Conservation (phyloP, 2,329 filamentous ascomycete species). For the Bipolaris gigantea region DNA sequence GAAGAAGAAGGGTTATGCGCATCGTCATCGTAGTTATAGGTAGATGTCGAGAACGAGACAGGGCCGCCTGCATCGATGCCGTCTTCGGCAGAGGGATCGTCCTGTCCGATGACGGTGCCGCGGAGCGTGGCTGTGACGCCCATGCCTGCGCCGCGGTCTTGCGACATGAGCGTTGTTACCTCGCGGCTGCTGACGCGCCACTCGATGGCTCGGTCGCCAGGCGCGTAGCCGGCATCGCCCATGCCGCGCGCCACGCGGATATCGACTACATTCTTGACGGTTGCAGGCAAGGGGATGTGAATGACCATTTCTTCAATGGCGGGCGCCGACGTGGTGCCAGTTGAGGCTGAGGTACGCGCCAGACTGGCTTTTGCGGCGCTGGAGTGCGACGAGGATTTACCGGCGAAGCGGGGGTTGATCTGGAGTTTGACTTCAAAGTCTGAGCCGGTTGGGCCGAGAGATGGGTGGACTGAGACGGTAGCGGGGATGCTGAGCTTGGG, state of each 20-base stretch:
- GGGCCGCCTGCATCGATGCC: slow-evolving; percentile 40
- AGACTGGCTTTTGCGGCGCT: slow-evolving; percentile 36
- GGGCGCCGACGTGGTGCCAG: slow-evolving; percentile 43
- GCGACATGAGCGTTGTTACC: slow-evolving; percentile 53
- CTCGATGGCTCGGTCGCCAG: slow-evolving; percentile 71
- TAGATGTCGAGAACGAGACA: slow-evolving; percentile 24
- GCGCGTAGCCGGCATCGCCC: slow-evolving; percentile 81
- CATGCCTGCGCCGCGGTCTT: slow-evolving; percentile 52
- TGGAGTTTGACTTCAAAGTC: slow-evolving; percentile 88
- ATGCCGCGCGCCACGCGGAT: slow-evolving; percentile 75
- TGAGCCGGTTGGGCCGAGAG: slow-evolving; percentile 70
- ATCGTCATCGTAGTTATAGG: slow-evolving; percentile 37
- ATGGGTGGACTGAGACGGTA: slow-evolving; percentile 77
- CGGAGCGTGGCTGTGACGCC: slow-evolving; percentile 72
- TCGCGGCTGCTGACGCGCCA: slow-evolving; percentile 85
- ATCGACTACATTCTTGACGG: slow-evolving; percentile 81
- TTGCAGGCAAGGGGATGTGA: slow-evolving; percentile 74
- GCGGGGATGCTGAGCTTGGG: slow-evolving; percentile 77
- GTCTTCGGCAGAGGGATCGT: slow-evolving; percentile 45
- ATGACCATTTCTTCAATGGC: slow-evolving; percentile 75
- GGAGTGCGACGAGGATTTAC: slow-evolving; percentile 43
- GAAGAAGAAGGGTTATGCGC: slow-evolving; percentile 28
- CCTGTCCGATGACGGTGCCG: slow-evolving; percentile 73
- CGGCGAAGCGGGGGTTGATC: slow-evolving; percentile 58
- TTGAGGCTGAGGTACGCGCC: slow-evolving; percentile 24